Evolutionary conservation across 1,284 basidiomycete genomes (phyloP), one percentile per base, ranked within the genome.

Genomic region (Cerrena zonata): DNA sequence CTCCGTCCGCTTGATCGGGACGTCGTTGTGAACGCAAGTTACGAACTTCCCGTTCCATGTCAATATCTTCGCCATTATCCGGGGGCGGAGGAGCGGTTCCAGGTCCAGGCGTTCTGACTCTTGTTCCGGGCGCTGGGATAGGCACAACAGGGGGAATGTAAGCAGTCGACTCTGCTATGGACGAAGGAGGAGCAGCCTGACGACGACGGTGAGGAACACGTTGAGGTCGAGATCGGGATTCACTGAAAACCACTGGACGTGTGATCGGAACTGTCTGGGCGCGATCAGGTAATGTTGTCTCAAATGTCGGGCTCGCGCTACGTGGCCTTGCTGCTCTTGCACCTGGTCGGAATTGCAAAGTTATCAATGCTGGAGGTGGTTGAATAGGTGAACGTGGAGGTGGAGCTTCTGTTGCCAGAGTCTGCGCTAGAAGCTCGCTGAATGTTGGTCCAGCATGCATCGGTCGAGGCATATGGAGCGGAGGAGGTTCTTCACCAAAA

Each of bases 361-460:
- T 76, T 2, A 77, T 69, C 4, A 85, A 60, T 1, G 70, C 65
- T 0, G 83, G 84, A 10, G 82, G 80, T 0, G 66, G 67, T 48
- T 78, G 74, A 11, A 77, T 69, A 5, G 67, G 67, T 18, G 68
- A 64, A 13, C 69, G 67, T 12, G 71, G 65, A 0, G 72, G 59
- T 25, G 67, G 65, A 11, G 70, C 65, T 10, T 69, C 69, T 13
- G 77, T 64, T 25, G 74, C 70, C 30, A 85, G 57, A 18, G 86
- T 71, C n/a, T 82, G 79, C 47, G 80, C 75, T 5, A 87, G 62
- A 50, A 79, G 75, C 49, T 83, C 75, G 11, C 77, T 76, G 36
- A 85, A 68, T 0, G 80, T 76, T 2, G 71, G 75, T 10, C 75
- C 77, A 12, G 72, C 52, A 18, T 65, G 71, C 13, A 64, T 58